A percentile compares a stretch with the other conserved stretches of the same genome.
phyloP scores from a whole-genome alignment of 2,329 filamentous ascomycete species.

The Penicillium hesseltinei region DNA sequence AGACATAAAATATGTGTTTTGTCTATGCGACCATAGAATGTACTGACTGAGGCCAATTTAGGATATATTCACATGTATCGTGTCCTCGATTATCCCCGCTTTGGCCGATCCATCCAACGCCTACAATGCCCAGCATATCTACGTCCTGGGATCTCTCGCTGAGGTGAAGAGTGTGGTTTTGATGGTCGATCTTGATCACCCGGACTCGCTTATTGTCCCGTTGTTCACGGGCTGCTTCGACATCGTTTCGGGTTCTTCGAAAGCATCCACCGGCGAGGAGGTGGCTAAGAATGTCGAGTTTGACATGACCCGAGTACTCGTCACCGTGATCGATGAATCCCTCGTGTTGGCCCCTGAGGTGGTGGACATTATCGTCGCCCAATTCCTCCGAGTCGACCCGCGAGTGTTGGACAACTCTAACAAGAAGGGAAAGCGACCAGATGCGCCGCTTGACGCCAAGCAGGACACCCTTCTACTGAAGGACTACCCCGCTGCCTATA shows the following conservation, averaged over 20 bases:
- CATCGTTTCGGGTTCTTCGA: conserved; percentile 76
- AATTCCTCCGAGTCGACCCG: conserved; percentile 86
- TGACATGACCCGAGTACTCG: conserved; percentile 82
- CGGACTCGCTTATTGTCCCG: conserved; percentile 73
- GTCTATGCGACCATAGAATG: conserved; percentile 1
- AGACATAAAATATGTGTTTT: not conserved
- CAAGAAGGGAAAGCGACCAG: conserved; percentile 56
- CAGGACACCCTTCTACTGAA: conserved; percentile 83
- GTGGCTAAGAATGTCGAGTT: conserved; percentile 92
- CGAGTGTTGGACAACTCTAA: conserved; percentile 52
- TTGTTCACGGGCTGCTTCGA: conserved; percentile 92
- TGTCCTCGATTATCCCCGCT: conserved; percentile 77
- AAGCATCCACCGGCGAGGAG: conserved; percentile 72
- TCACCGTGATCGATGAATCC: conserved; percentile 83
- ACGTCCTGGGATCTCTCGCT: conserved; percentile 81
- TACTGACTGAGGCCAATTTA: conserved; percentile 36
- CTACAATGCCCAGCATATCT: conserved; percentile 91
- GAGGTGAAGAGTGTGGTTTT: conserved; percentile 94
- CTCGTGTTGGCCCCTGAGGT: conserved; percentile 73
- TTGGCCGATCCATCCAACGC: conserved; percentile 82
- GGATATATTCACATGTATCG: conserved; percentile 91
- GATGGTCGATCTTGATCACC: conserved; percentile 79
- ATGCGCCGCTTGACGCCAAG: conserved; percentile 63
- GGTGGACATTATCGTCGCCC: conserved; percentile 89
- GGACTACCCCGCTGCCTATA: conserved; percentile 86